Evolutionary conservation across 192 early-diverging fungal species (phyloP), one percentile per base, ranked within the genome.

Genomic region (Coemansia sp.): DNA sequence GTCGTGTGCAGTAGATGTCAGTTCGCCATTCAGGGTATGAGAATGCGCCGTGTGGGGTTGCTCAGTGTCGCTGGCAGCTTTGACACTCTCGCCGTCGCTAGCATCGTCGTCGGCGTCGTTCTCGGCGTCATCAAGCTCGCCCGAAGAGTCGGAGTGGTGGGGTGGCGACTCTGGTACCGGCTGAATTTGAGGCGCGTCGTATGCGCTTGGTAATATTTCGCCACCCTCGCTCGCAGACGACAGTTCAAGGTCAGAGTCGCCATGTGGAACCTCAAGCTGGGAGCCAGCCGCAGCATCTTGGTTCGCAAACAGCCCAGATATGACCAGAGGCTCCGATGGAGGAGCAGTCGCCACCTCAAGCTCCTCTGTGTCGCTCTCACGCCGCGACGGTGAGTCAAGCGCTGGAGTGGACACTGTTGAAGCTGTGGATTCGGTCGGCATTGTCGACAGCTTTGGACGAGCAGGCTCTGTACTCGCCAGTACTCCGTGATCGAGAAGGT

Each of bases 221-320:
- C 22, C 47, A 8, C 25, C 47, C 11, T 51, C 47, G 11, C 22
- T 51, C 22, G 22, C 11, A 11, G 47, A 25, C 47, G 22, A 8
- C 12, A 25, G 47, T 9, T 27, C 47, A 9, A 22, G 24, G 4
- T 43, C 5, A 0, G 7, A n/a, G 11, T 54, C 15, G 27, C 27
- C 51, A 54, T 14, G 7, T n/a, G 27, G 27, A 8, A 31, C 10
- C 17, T 8, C 29, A 17, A 31, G 4, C 51, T 2, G 51, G 29
- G 29, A 27, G 27, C 27, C 51, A 31, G 17, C 4, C 51, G 15
- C 29, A 32, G 51, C 4, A 6, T 7, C 29, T 17, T 54, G 12
- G 4, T 54, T 54, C 27, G 29, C 51, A 54, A 54, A 54, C 51
- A 54, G 51, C 14, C 27, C 51, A n/a, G 51, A 54, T 25, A 54